These are phyloP conservation scores for Gentiana macrophylla DNA, from an alignment of 257 asterid genomes.

Conservation along the genomic window DNA sequence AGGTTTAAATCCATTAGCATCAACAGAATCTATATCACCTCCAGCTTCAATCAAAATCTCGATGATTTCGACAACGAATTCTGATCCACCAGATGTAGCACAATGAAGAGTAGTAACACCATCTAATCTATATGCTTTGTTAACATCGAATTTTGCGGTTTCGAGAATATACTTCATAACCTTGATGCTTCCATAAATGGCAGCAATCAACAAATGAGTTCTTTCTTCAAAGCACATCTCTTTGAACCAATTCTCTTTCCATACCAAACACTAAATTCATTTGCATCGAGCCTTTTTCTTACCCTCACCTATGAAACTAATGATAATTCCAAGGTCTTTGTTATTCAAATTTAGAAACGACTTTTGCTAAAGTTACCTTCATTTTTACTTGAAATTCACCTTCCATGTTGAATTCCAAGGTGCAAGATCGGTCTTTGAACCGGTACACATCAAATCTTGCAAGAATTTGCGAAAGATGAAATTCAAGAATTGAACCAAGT, in stretches of 20 bases:
- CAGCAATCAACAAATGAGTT: no score
- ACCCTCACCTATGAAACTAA: conserved; percentile 43
- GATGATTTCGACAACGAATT: no score
- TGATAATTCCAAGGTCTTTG: conserved; percentile 59
- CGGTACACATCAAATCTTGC: conserved; percentile 43
- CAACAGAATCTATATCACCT: no score
- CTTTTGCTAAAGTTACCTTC: conserved; percentile 9
- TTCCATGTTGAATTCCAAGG: conserved; percentile 41
- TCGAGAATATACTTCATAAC: no score
- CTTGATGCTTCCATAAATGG: no score
- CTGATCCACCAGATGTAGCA: no score
- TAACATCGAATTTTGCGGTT: no score
- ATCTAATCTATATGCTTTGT: no score
- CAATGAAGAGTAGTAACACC: no score
- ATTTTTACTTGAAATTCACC: conserved; percentile 17
- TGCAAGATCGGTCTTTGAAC: conserved; percentile 27
- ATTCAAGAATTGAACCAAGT: conserved; percentile 10
- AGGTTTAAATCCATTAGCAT: no score
- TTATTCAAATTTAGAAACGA: conserved; percentile 59
- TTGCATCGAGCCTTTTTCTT: conserved; percentile 44
- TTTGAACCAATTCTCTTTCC: conserved; percentile 53
- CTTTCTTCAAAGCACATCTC: conserved; percentile 52
- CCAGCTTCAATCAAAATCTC: no score
- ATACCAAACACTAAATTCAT: conserved; percentile 67
- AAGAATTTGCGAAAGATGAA: conserved; percentile 6